phyloP scores from a whole-genome alignment of 1,139 yeast species.

The Zygosaccharomyces pseudobailii region DNA sequence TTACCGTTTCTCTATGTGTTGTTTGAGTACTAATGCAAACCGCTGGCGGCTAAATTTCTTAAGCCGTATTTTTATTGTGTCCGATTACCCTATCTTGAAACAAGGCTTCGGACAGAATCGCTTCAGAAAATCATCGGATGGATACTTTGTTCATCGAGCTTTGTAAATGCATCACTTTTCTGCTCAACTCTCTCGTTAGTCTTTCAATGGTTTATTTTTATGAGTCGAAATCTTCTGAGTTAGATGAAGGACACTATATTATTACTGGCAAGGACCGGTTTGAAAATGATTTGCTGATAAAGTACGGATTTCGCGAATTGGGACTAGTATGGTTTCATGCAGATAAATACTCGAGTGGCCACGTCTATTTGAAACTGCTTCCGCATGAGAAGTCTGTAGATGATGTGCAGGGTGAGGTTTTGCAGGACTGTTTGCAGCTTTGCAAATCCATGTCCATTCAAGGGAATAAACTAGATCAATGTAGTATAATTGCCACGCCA shows the following conservation, averaged over 20 bases:
- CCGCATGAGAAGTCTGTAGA: slow-evolving; percentile 45
- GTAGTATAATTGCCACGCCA: slow-evolving; percentile 71
- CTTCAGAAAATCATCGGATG: neutral
- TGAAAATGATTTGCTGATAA: slow-evolving; percentile 72
- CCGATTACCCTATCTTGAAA: neutral
- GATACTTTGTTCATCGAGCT: too few relatives aligned
- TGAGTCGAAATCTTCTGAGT: slow-evolving; percentile 21
- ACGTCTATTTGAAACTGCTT: slow-evolving; percentile 61
- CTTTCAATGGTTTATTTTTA: slow-evolving; percentile 30
- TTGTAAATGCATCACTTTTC: too few relatives aligned
- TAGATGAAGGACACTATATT: slow-evolving; percentile 18
- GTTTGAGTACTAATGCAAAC: slow-evolving; percentile 4
- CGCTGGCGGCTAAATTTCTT: slow-evolving; percentile 3
- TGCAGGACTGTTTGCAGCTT: slow-evolving; percentile 65
- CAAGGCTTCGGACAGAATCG: neutral
- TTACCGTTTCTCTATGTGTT: slow-evolving; percentile 1
- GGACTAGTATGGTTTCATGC: slow-evolving; percentile 79
- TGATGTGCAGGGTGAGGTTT: slow-evolving; percentile 47
- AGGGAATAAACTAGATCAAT: slow-evolving; percentile 67
- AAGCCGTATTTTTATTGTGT: too few relatives aligned
- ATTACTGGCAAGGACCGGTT: slow-evolving; percentile 70
- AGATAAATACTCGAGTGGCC: slow-evolving; percentile 76
- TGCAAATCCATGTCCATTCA: slow-evolving; percentile 78
- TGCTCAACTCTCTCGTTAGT: neutral
- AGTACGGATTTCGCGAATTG: slow-evolving; percentile 56